Conservation (phyloP, 2,329 filamentous ascomycete genomes). For the Alternaria tenuissima region DNA sequence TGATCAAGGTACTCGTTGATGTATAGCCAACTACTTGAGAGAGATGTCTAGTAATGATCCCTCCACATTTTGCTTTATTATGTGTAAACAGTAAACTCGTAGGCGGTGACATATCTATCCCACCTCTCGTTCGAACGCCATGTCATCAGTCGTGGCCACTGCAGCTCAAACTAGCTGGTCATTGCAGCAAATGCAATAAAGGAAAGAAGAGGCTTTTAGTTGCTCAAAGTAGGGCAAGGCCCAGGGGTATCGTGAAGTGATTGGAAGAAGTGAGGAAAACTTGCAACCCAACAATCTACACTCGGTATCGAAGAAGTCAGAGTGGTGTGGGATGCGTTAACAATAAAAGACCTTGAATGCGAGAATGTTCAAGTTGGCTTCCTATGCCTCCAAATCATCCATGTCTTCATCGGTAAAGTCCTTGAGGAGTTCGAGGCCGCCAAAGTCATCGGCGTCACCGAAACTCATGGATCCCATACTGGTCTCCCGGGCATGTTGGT, state of each 20-base stretch:
- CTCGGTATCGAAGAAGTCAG: background rate
- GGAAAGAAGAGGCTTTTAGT: conserved; percentile 13
- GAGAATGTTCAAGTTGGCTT: conserved; percentile 1
- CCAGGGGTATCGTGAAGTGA: conserved; percentile 25
- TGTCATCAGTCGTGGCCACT: conserved; percentile 7
- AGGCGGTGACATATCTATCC: background rate
- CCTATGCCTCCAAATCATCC: conserved; percentile 21
- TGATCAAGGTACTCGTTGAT: background rate
- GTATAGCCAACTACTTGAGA: background rate
- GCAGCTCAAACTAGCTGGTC: background rate
- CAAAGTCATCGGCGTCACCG: conserved; percentile 30
- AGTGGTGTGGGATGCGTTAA: background rate
- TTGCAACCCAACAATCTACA: background rate
- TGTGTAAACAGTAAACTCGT: background rate
- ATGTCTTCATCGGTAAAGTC: conserved; percentile 41
- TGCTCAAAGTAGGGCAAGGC: conserved; percentile 11
- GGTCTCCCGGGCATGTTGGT: conserved; percentile 14
- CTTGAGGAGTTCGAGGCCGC: conserved; percentile 45
- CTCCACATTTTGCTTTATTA: background rate
- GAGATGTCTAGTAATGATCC: background rate
- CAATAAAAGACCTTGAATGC: background rate
- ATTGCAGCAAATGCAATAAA: background rate
- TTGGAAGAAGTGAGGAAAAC: conserved; percentile 2
- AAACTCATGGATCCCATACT: conserved; percentile 29
- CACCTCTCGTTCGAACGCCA: conserved; percentile 5